phyloP scores from a whole-genome alignment of 345 rosid species.

The Citrus medica region DNA sequence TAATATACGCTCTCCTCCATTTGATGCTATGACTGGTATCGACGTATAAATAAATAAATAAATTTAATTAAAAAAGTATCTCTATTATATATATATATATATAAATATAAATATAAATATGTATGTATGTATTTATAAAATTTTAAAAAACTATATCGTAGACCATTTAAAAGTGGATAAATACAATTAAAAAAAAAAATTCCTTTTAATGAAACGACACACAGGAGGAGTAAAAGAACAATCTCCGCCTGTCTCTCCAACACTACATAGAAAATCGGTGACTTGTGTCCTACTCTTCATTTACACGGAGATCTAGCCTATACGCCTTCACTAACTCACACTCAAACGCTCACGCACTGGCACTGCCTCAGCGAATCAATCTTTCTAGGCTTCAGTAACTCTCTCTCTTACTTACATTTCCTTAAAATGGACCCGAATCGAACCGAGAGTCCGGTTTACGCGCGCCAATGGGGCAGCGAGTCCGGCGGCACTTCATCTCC shows the following conservation, averaged over 20 bases:
- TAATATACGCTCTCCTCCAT: too few species aligned
- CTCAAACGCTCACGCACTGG: neutral
- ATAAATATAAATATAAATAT: too few species aligned
- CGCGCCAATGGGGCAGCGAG: constrained; percentile 72
- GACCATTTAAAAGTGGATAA: neutral
- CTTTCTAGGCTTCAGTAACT: neutral
- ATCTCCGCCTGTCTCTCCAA: neutral
- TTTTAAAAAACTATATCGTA: too few species aligned
- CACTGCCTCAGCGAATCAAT: neutral
- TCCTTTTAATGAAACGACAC: neutral
- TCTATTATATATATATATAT: too few species aligned
- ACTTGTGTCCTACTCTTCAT: neutral
- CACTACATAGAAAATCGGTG: neutral
- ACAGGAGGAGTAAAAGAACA: neutral
- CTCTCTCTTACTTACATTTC: constrained; percentile 7
- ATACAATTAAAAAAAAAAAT: neutral
- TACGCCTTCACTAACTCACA: too few species aligned
- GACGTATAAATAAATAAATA: too few species aligned
- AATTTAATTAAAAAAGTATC: too few species aligned
- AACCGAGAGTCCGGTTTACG: constrained; percentile 67
- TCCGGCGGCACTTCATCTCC: constrained; percentile 55
- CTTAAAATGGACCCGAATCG: constrained; percentile 68
- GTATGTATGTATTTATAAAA: too few species aligned
- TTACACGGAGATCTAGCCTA: constrained; percentile 3
- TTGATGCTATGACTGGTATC: too few species aligned